Percentiles rank a stretch among this genome's conserved stretches.
Evolutionary conservation across 306 rosid genomes (phyloP).

Genomic region (Hippophae gyantsensis): DNA sequence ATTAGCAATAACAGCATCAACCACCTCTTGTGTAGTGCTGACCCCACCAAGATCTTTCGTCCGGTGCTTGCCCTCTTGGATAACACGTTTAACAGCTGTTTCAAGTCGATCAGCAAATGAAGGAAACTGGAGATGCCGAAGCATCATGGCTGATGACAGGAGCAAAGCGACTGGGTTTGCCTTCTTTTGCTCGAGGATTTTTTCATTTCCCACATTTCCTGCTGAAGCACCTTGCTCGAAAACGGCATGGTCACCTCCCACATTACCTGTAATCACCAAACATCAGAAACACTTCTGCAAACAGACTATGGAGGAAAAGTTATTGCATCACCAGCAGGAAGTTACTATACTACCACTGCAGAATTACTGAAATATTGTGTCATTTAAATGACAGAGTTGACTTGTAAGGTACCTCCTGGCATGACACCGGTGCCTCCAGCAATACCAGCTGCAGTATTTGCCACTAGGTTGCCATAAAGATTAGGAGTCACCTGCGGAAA

Average conservation of each 20-base stretch:
- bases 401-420: conserved; percentile 67
- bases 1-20: conserved; percentile 60
- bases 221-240: conserved; percentile 99
- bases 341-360: too few species aligned
- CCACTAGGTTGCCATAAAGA: conserved; percentile 91
- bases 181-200: conserved; percentile 43
- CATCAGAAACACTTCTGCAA: conserved; percentile 4
- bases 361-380: neutral
- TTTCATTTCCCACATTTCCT: conserved; percentile 76
- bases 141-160: conserved; percentile 94
- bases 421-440: conserved; percentile 99
- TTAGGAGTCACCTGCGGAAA: conserved; percentile 84
- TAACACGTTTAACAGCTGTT: conserved; percentile 65
- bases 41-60: conserved; percentile 85
- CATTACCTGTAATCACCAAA: conserved; percentile 56
- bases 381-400: neutral
- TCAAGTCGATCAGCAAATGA: conserved; percentile 85
- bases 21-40: conserved; percentile 78
- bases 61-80: conserved; percentile 53
- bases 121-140: conserved; percentile 89
- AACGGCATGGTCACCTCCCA: conserved; percentile 80
- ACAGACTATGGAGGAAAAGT: too few species aligned
- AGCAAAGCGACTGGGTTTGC: conserved; percentile 94
- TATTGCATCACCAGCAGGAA: too few species aligned
- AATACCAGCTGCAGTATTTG: conserved; percentile 96